Base-by-base conservation (phyloP, 345 rosid species). In the Mercurialis annua region DNA sequence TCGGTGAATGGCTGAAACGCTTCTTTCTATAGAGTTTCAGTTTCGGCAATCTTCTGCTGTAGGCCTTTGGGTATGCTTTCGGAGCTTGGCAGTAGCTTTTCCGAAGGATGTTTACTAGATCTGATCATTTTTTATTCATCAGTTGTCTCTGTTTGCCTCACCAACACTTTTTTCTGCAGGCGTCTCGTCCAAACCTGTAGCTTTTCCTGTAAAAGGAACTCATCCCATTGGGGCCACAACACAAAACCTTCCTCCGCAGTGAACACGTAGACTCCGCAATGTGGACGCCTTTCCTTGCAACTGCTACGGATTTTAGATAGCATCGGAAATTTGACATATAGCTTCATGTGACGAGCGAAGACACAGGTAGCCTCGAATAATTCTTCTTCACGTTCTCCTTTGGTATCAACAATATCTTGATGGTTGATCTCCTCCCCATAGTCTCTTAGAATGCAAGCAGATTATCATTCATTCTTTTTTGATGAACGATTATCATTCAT, bases 311-410 rank as follows among this genome's bases (percentile, higher is more conserved):
- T n/a, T n/a, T n/a, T n/a, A n/a, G n/a, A n/a, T n/a, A n/a, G n/a
- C n/a, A n/a, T n/a, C n/a, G 63, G 59, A 78, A 81, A 50, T 72
- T 81, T 0, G 75, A 73, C 30, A 58, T 47, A 21, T 67, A 69
- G 43, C n/a, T 75, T 76, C 1, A 66, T 70, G 15, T 75, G 59
- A n/a, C 66, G 36, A 2, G 69, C 50, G 20, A 64, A 31, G 4
- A 77, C 21, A 12, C 73, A 27, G 64, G 29, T 0, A 76, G 74
- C 43, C 60, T 59, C 3, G 83, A 21, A 36, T 3, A 36, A 36
- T 9, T 3, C 9, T 36, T 36, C 9, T 4, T 36, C 40, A 3
- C 5, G 5, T 36, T 4, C 40, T 36, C 40, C n/a, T n/a, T n/a
- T n/a, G n/a, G n/a, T n/a, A n/a, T n/a, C n/a, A n/a, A n/a, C n/a